phyloP scores from a whole-genome alignment of 2,329 filamentous ascomycete species.

The Ophiosphaerella herpotricha region DNA sequence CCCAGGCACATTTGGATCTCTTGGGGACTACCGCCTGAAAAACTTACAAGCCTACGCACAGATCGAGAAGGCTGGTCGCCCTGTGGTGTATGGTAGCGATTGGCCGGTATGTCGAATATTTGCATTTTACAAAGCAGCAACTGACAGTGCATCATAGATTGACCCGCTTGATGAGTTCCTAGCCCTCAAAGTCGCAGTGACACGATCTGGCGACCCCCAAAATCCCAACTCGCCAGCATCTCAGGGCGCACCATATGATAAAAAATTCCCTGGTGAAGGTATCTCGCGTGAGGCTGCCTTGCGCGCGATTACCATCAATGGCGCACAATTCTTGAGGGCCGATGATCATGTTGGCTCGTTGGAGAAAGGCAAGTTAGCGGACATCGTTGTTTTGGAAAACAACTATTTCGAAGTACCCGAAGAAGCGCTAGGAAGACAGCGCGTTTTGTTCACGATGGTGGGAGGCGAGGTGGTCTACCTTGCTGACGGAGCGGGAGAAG shows the following conservation, averaged over 20 bases:
- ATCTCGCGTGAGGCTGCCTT: constrained; percentile 3
- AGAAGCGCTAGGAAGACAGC: constrained; percentile 2
- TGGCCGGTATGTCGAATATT: background rate
- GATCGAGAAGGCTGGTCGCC: constrained; percentile 5
- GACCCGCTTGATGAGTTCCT: constrained; percentile 4
- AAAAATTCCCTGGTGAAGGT: constrained; percentile 3
- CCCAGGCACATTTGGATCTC: constrained; percentile 2
- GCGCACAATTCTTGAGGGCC: constrained; percentile 1
- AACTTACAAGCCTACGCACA: constrained; percentile 6
- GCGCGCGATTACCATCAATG: constrained; percentile 3
- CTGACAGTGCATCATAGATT: background rate
- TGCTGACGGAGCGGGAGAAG: background rate
- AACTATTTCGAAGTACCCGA: constrained; percentile 5
- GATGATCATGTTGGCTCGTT: constrained; percentile 2
- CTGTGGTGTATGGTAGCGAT: constrained; percentile 5
- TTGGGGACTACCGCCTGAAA: constrained; percentile 2
- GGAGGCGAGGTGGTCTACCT: constrained; percentile 5
- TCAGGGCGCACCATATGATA: constrained; percentile 1
- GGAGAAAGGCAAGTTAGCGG: constrained; percentile 4
- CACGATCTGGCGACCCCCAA: background rate
- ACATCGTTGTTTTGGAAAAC: constrained; percentile 2
- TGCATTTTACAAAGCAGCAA: background rate
- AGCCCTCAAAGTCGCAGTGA: constrained; percentile 6
- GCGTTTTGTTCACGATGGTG: constrained; percentile 1
- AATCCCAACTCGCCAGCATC: constrained; percentile 5